Base-by-base conservation (phyloP, 305 asterid species). In the Fraxinus baroniana region DNA sequence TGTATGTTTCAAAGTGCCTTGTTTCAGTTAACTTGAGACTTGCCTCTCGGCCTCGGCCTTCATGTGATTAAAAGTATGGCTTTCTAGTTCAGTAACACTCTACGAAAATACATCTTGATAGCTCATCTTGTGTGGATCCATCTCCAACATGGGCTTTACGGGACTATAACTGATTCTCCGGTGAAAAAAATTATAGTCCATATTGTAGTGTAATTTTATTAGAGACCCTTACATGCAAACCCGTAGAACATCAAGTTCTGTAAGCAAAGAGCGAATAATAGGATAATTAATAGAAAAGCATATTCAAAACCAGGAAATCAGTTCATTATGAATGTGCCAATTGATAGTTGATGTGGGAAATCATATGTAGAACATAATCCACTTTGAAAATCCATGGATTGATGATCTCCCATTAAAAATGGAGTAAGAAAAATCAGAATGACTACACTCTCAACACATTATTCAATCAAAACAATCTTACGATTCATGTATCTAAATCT, bases 401-500 rank as follows among this genome's bases (percentile, higher is more conserved):
- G 68, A 77, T 36, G 57, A 79, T 26, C 64, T 82, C 13, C 70
- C 44, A 30, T 10, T 22, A 36, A 82, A 5, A 70, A 83, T 64
- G 28, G 82, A 78, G 72, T 20, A 76, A 79, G 7, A 76, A n/a
- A 74, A 35, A 62, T 10, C 2, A 20, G 5, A 71, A 74, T 49
- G 24, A 66, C 60, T 77, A 77, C 35, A 10, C 36, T 28, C 20
- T 12, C 20, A 8, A 28, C 6, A 49, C 5, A 7, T 89, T 87
- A 95, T 76, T 94, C 94, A 10, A 96, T 90, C 0, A 92, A 87
- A 85, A 92, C 94, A 76, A 93, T 89, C 90, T 85, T 91, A 88
- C 94, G 91, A 82, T 96, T 89, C 89, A 81, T 86, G 88, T 57
- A 86, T 74, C 90, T 82, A 77, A 96, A 93, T 85, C 87, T 91